Conservation (phyloP, 306 rosid genomes). For the Benincasa hispida region DNA sequence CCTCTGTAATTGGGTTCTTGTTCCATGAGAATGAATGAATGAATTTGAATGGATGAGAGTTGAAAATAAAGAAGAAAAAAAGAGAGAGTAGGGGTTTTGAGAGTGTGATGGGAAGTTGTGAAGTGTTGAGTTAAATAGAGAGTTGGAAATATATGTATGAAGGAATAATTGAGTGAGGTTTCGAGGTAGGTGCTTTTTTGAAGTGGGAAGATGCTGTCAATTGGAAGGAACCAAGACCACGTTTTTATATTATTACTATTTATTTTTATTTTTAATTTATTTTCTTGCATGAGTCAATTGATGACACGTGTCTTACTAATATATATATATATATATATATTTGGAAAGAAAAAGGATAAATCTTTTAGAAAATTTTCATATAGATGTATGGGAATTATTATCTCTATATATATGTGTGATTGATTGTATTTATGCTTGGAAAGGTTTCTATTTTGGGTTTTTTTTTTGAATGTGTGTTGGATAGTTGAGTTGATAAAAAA, state of each 20-base stretch:
- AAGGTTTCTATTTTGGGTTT: no score
- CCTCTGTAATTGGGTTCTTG: slow-evolving; percentile 35
- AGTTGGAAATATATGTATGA: no score
- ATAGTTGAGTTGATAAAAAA: no score
- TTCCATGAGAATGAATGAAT: neutral
- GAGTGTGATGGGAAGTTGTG: neutral
- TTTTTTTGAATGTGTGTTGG: no score
- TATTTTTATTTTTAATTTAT: neutral
- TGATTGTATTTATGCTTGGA: no score
- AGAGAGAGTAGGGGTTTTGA: no score
- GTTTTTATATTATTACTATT: neutral
- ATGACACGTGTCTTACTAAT: slow-evolving; percentile 5
- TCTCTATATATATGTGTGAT: no score
- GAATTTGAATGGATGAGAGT: neutral
- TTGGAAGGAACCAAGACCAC: slow-evolving; percentile 27
- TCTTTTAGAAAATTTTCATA: no score
- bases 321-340: no score
- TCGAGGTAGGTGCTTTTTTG: slow-evolving; percentile 32
- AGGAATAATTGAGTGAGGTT: slow-evolving; percentile 21
- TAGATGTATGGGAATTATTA: no score
- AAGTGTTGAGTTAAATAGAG: neutral
- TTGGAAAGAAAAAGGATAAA: no score
- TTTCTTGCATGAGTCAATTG: neutral
- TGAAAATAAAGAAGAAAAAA: no score
- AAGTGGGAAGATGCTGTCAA: slow-evolving; percentile 56